Base-by-base conservation (phyloP, 306 rosid genomes). In the Castanospermum australe region DNA sequence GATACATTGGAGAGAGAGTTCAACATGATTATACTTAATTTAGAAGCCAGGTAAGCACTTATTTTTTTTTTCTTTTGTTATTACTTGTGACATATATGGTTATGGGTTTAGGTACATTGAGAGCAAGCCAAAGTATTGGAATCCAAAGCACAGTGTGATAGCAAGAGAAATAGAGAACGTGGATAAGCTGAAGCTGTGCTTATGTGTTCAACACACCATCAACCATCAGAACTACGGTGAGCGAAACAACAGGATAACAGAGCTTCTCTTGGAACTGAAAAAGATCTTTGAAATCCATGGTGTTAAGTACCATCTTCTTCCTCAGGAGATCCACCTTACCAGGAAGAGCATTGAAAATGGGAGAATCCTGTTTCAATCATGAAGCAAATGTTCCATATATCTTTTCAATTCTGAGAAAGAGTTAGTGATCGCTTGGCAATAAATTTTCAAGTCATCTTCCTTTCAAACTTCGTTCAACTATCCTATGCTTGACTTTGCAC, bases 41-140 rank as follows among this genome's bases (percentile, higher is more conserved):
- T 6, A 18, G 4, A 39, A 55, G 39, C 7, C 13, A 36, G 20
- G 21, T 32, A n/a, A 44, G 8, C 25, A 35, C 11, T 0, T n/a
- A n/a, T n/a, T n/a, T n/a, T n/a, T 0, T 54, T 3, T 38, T 68
- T 1, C 17, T 45, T 67, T 42, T 79, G 12, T 50, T 39, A 42
- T 32, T 73, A 60, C 69, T 72, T 67, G 18, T 78, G 18, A 35
- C 12, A 4, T 17, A 33, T 50, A 6, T 76, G 71, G 35, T 62
- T 20, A 52, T 80, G 82, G 36, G 14, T 30, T 54, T 69, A 87
- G 90, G 78, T 87, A 87, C 85, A 82, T 87, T 45, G 90, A 87
- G 76, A 79, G 86, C 81, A 87, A 87, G 81, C 90, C 90, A 41
- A 87, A 87, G 51, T 81, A 84, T 14, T 87, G 88, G 90, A 87